Evolutionary conservation across 2,329 filamentous ascomycete genomes (phyloP), one percentile per base, ranked within the genome.

Genomic region (Colletotrichum cordylinicola): DNA sequence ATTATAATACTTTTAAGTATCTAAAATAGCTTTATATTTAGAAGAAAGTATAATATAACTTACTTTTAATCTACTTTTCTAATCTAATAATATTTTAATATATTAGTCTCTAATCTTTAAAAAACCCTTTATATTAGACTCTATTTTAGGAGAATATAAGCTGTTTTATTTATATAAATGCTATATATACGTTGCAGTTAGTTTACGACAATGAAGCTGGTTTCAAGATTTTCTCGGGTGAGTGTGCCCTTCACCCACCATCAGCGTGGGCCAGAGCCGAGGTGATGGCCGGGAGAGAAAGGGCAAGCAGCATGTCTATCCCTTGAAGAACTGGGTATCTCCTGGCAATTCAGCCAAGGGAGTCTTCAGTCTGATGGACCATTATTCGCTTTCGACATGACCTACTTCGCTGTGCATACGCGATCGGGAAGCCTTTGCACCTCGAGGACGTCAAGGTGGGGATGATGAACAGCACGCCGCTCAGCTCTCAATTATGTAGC

Each of bases 391-490:
- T 21, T 52, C 18, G 0, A 3, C n/a, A 13, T 21, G 0, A 2
- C 4, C 43, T 52, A 21, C 43, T 52, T 52, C 43, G 43, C 43
- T 24, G 1, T 21, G 43, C 43, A 52, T 52, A 52, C 43, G 43
- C 43, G 43, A 52, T 52, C 43, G 43, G 43, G 43, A 52, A 21
- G 43, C 43, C 43, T 52, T 52, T 52, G 43, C 43, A 52, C 43
- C 43, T 52, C n/a, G 43, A n/a, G n/a, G 43, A 52, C 43, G 43
- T 52, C n/a, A 21, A 52, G 21, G 43, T 52, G 43, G 43, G n/a
- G 43, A 21, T 52, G 43, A 52, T 24, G n/a, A 52, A 24, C 43
- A 24, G 4, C 21, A n/a, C 13, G n/a, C n/a, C 12, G n/a, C 43
- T 52, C 43, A n/a, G 43, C 13, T 52, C 43, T 21, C 18, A n/a